Evolutionary conservation across 202 grass and related monocot species (phyloP).

Genomic region (Dendrocalamus latiflorus): DNA sequence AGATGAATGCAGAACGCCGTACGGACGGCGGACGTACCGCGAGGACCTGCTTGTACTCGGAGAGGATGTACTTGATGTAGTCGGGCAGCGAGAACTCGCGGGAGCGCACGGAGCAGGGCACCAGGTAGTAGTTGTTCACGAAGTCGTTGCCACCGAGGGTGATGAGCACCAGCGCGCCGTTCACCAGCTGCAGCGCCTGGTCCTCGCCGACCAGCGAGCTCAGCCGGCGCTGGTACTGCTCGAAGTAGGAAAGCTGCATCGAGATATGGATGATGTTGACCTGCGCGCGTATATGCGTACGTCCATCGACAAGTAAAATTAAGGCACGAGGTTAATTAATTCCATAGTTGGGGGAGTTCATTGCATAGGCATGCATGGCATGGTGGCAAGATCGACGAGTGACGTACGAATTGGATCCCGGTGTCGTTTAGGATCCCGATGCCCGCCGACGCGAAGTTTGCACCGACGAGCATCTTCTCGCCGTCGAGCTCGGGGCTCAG

Average conservation of each 20-base stretch:
- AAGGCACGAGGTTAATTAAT: not conserved
- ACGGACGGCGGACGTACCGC: constrained; percentile 12
- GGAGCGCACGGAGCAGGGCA: constrained; percentile 65
- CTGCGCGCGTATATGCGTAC: constrained; percentile 7
- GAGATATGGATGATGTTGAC: constrained; percentile 79
- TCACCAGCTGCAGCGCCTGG: constrained; percentile 27
- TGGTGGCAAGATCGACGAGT: not conserved
- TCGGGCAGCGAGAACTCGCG: too few species aligned
- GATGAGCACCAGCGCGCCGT: constrained; percentile 54
- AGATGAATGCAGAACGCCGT: not conserved
- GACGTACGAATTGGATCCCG: too few species aligned
- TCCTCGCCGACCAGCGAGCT: constrained; percentile 36
- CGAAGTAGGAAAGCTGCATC: constrained; percentile 68
- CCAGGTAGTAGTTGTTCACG: constrained; percentile 97
- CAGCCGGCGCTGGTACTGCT: constrained; percentile 73
- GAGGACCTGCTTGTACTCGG: too few species aligned
- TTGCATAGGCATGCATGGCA: not conserved
- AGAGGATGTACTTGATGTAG: too few species aligned
- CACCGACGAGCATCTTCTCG: too few species aligned
- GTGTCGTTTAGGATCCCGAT: too few species aligned
- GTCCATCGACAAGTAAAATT: not conserved
- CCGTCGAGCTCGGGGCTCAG: too few species aligned
- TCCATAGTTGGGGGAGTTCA: not conserved
- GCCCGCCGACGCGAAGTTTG: too few species aligned
- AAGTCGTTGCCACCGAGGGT: constrained; percentile 94